Base-by-base conservation (phyloP, 805 yeast genomes). In the Kluyveromyces aestuarii region DNA sequence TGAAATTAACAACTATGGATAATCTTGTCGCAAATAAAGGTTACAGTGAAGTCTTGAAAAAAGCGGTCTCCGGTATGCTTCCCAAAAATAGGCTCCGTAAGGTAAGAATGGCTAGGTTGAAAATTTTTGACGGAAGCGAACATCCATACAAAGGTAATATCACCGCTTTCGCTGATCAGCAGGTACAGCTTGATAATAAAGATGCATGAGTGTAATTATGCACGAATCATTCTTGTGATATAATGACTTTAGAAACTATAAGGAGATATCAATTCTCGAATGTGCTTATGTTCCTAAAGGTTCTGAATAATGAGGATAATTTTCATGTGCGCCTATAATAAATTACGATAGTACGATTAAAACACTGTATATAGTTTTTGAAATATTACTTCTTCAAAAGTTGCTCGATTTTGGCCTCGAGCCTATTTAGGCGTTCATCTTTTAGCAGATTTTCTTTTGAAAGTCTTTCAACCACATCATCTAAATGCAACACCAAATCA, bases 21-120 rank as follows among this genome's bases (percentile, higher is more conserved):
- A 81, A 79, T 52, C 70, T 90, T 66, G 78, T 80, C 38, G 79
- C 72, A 43, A 82, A 89, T 63, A 81, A 83, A 59, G 99, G 99
- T 8, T 86, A 81, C 57, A 82, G 87, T n/a, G 98, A 93, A 67
- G 71, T 90, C 11, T 71, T 93, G 58, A 78, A 70, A 58, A 80
- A 84, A 58, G 98, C 99, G 1, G 99, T 93, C 6, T 82, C 87
- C 53, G 95, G 95, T 49, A 93, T 93, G 99, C 74, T 93, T 48
- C 99, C 99, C 40, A 90, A 87, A 71, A 91, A 93, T 67, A 81
- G 82, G 59, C 77, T 84, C 54, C 80, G 98, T 66, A 77, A 82
- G 59, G 70, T 73, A 13, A 81, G 99, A 65, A 67, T 93, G 60
- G 91, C 80, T 27, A 79, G 99, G 63, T 74, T 93, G 52, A 89